Base-by-base conservation (phyloP, 352 stramenopile species). In the Phytophthora pseudosyringae region DNA sequence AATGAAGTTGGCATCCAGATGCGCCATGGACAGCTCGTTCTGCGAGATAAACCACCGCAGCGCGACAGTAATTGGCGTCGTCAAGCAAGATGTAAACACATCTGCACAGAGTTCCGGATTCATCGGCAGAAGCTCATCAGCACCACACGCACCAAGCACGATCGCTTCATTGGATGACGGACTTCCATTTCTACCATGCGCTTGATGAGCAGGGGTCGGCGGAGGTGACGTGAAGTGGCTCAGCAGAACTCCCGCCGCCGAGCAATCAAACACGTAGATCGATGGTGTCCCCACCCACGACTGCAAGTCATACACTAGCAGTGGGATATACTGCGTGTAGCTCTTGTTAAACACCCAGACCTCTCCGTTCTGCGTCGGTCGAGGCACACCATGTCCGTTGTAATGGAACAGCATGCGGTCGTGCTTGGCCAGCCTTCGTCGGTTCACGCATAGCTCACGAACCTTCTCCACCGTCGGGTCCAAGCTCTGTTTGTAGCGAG, bases 321-420 rank as follows among this genome's bases (percentile, higher is more conserved):
- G 76, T 16, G 98, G 98, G 56, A 99, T 99, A 78, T 99, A 99
- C 81, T 99, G 97, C 32, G 98, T 99, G 75, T 99, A 99, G 71
- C 96, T 97, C 80, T 98, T 98, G 81, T 99, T 99, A 75, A 99
- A 99, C 18, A 99, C 93, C 98, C 98, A 99, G 51, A 99, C 95
- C 70, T 99, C 97, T 36, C 98, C 97, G 75, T 98, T 98, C 10
- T 83, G 76, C 8, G 97, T 99, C 18, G 93, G 97, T n/a, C 94
- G 75, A 29, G 98, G 98, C 16, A 99, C 98, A 39, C 98, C 98
- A 75, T 99, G 98, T 50, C 98, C 98, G 79, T 99, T 99, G 86
- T 99, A 99, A 80, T 99, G 98, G 56, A 99, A 96, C 16, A 99
- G 68, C 16, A 99, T 88, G 46, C 98, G 83, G 69, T 99, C 96